phyloP scores from a whole-genome alignment of 257 asterid species.

The Penstemon eatonii region DNA sequence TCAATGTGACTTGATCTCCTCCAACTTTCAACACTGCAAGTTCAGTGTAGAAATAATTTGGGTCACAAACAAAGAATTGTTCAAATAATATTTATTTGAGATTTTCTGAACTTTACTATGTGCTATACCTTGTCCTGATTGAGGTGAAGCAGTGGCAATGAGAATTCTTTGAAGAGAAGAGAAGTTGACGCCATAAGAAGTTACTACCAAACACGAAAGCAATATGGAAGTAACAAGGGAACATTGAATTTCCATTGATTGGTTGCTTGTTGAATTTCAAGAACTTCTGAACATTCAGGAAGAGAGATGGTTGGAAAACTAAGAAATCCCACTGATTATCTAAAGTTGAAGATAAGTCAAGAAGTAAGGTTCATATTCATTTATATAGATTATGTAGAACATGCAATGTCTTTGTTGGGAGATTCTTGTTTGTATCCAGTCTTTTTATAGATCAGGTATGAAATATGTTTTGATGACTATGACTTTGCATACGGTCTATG shows the following conservation, averaged over 20 bases:
- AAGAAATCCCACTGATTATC: background rate
- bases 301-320: background rate
- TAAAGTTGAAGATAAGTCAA: background rate
- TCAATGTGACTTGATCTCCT: conserved; percentile 12
- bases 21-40: conserved; percentile 24
- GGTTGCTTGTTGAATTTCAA: background rate
- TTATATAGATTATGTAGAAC: background rate
- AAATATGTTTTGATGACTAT: background rate
- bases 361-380: background rate
- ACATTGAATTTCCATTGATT: conserved; percentile 16
- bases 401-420: background rate
- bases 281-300: background rate
- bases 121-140: conserved; percentile 32
- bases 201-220: conserved; percentile 35
- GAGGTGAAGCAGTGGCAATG: conserved; percentile 35
- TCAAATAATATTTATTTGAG: too few relatives aligned
- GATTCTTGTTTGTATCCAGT: background rate
- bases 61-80: too few relatives aligned
- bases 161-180: conserved; percentile 33
- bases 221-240: conserved; percentile 19
- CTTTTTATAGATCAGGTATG: background rate
- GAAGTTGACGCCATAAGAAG: conserved; percentile 33
- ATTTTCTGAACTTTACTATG: too few relatives aligned
- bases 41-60: too few relatives aligned
- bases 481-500: background rate